Evolutionary conservation across 768 basidiomycete species (phyloP), one percentile per base, ranked within the genome.

Genomic region (Hypholoma fasciculare): DNA sequence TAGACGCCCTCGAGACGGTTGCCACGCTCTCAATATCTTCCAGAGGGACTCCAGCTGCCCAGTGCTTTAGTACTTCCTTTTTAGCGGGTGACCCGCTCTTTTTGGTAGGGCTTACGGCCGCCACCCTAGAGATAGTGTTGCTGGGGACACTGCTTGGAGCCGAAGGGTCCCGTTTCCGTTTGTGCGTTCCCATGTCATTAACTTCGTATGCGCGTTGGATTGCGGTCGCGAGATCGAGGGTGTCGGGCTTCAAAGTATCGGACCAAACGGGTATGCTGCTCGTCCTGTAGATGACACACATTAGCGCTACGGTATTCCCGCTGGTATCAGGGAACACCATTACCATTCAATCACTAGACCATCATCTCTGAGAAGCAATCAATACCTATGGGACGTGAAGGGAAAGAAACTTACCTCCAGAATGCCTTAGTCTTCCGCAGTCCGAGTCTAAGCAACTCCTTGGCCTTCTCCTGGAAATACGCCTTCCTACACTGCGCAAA

Each of bases 301-400:
- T 42, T n/a, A 38, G 16, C 1, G 17, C 30, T 34, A 34, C 30
- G 9, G 30, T 34, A 34, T 34, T 34, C 6, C 30, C 6, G 9
- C 30, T 34, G 6, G 30, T 2, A 34, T 34, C 30, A 34, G 30
- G 14, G 13, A 37, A 19, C 26, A 11, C 7, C 43, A 58, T 20
- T 61, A 69, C 69, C 74, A 76, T 63, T 76, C 74, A 20, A 76
- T 72, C 0, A 72, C 71, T 44, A 76, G 66, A 1, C 72, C 72
- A 39, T 74, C 74, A 20, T 73, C 74, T 47, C 74, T 72, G 42
- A 42, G 48, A 30, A 26, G 20, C 37, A 23, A 44, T 42, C 13
- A 23, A 44, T 13, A 7, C 2, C 60, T n/a, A 46, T 23, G 26
- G 14, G 42, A 49, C 2, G 9, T 23, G 0, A 14, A 27, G 52